Evolutionary conservation across 306 rosid species (phyloP), one percentile per base, ranked within the genome.

Genomic region (Quercus agrifolia): DNA sequence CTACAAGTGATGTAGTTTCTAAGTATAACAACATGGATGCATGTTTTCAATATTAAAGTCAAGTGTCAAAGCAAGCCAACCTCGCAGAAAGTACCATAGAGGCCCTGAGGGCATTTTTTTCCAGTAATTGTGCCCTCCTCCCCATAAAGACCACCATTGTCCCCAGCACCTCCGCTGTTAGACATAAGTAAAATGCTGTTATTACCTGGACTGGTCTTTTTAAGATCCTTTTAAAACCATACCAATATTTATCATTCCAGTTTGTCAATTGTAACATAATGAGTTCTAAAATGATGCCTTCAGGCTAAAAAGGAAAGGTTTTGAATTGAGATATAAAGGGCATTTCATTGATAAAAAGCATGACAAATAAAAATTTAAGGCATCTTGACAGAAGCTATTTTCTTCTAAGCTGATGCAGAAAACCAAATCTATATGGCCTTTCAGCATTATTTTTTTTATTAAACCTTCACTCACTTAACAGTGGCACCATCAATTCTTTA

Each of bases 41-140:
- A 63, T 68, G 73, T 75, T 71, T 82, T 49, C 68, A 9, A 72
- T 49, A 79, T 41, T 52, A 20, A 52, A 72, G 51, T 41, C 68
- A 75, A 59, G 54, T 74, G 76, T 41, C 38, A 82, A 35, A 57
- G 20, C 23, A 78, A 25, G 28, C 23, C 38, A 74, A 58, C 99
- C 95, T 83, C 77, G 57, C 99, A 94, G 83, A 90, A 94, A 71
- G 88, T 88, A 56, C 99, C 97, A 62, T 87, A 92, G 76, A 94
- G 99, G 68, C 99, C 99, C 91, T 88, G 74, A 9, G 97, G 99
- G 83, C 99, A 92, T 82, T 91, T 89, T 88, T 89, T 92, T 74
- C 99, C 99, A 28, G 97, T 91, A 64, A 87, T 79, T 56, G 97
- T 90, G 77, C 99, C 99, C 74, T 83, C 82, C 79, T 85, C 89